Evolutionary conservation across 371 early-diverging fungal species (phyloP), one percentile per base, ranked within the genome.

Genomic region (Mortierella sp.): DNA sequence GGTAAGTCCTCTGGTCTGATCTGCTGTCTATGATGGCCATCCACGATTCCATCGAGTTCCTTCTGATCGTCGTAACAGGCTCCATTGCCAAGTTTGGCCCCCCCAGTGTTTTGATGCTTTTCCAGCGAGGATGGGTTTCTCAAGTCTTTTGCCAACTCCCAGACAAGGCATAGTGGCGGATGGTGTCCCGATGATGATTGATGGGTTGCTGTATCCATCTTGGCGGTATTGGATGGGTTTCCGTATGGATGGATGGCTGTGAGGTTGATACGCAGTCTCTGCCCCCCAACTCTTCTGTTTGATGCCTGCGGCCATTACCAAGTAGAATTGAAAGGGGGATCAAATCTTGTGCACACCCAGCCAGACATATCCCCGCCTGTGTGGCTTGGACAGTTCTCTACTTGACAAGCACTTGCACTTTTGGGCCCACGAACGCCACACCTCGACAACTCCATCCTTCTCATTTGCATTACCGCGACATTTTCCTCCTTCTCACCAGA

Each of bases 291-390:
- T 25, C 12, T 39, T 21, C 21, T 19, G 5, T 25, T 34, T 27
- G 37, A 29, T 54, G 28, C 17, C 29, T 21, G 44, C 25, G 47
- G 56, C 54, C 59, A 54, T 60, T 67, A 67, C 67, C 67, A 67
- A 67, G 67, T 67, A 60, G 60, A 67, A 60, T 67, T 60, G 67
- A 67, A 67, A 67, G 67, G 51, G 59, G 67, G 67, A 50, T 44
- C 40, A 47, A 55, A 48, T 48, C 31, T 43, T 9, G 9, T 12
- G 8, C 22, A 1, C 57, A 12, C 22, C 45, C 7, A 25, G n/a
- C 13, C 45, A 43, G 4, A 29, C 39, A 46, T 34, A 34, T 17
- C n/a, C n/a, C 22, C 44, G 6, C 8, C 47, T 28, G 13, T 4
- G 57, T 56, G 57, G 57, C 57, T 56, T 53, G 24, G 53, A 1